Evolutionary conservation across 2,329 filamentous ascomycete species (phyloP), one percentile per base, ranked within the genome.

Genomic region (Trichoderma sp.): DNA sequence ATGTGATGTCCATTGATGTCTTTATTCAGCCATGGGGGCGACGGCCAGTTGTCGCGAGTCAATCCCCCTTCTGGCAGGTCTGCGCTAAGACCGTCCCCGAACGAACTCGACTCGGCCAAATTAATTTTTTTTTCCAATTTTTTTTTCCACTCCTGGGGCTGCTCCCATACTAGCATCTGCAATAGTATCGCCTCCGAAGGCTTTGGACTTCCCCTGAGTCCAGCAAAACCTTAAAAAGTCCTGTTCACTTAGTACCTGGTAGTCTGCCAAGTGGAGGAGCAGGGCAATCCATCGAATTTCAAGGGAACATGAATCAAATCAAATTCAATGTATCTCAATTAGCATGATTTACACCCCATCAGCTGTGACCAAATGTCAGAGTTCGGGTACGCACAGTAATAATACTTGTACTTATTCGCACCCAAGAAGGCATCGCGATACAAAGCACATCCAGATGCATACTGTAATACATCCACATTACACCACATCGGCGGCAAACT

Each of bases 51-150:
- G 27, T 45, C 27, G 27, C 50, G 61, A 64, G 61, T 64, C 61
- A 64, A 56, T 45, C 56, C 56, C 48, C 48, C 32, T 32, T 34
- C 58, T 67, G 54, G 54, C 56, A 67, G 56, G 56, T 45, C 34
- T 52, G 58, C 59, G 52, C 53, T 53, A 64, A 34, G 22, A 42
- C 27, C 29, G 25, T 54, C 52, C 29, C 29, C 27, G 29, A 52
- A 50, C 1, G 25, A 7, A 52, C 59, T 53, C 59, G 63, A 45
- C 37, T 65, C 63, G 63, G 63, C 52, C 63, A 57, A 65, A 48
- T 65, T 13, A n/a, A n/a, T 27, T 27, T 25, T 22, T 50, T 27
- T 39, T 4, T 59, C 45, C 15, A 32, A 9, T 61, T 27, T 25
- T 22, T 50, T 27, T 39, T 4, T 59, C 45, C 15, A 32, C 17